A percentile compares a stretch with the other conserved stretches of the same genome.
Evolutionary conservation across 768 basidiomycete species (phyloP).

Genomic region (Sarcodon sp.): DNA sequence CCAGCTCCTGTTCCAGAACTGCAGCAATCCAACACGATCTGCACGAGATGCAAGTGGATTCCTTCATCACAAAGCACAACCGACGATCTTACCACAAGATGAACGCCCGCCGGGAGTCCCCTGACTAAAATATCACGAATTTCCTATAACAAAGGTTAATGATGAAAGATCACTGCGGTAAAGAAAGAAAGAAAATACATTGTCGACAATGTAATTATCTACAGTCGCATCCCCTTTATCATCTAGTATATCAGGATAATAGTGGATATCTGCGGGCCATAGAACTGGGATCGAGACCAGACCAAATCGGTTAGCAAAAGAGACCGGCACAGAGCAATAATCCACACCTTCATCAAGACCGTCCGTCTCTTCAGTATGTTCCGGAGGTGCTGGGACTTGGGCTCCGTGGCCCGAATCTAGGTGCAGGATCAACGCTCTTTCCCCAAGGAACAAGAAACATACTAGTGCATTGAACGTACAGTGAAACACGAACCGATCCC

Average conservation of each 20-base stretch:
- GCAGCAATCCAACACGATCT: slow-evolving; percentile 18
- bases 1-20: slow-evolving; percentile 13
- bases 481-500: slow-evolving; percentile 45
- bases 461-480: slow-evolving; percentile 21
- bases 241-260: background rate
- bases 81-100: slow-evolving; percentile 8
- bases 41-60: background rate
- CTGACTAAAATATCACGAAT: slow-evolving; percentile 12
- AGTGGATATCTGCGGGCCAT: slow-evolving; percentile 9
- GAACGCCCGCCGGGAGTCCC: slow-evolving; percentile 9
- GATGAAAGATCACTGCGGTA: background rate
- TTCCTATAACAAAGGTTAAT: slow-evolving; percentile 2
- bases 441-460: background rate
- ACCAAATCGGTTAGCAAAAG: background rate
- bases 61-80: background rate
- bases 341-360: slow-evolving; percentile 39
- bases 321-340: background rate
- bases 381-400: slow-evolving; percentile 23
- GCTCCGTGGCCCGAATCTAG: slow-evolving; percentile 37
- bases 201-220: slow-evolving; percentile 13
- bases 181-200: slow-evolving; percentile 7
- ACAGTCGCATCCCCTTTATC: background rate
- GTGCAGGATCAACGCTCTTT: background rate
- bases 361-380: slow-evolving; percentile 33
- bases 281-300: slow-evolving; percentile 6